Evolutionary conservation across 78 protist genomes (phyloP), one percentile per base, ranked within the genome.

Genomic region (Speleostelium caveatum): DNA sequence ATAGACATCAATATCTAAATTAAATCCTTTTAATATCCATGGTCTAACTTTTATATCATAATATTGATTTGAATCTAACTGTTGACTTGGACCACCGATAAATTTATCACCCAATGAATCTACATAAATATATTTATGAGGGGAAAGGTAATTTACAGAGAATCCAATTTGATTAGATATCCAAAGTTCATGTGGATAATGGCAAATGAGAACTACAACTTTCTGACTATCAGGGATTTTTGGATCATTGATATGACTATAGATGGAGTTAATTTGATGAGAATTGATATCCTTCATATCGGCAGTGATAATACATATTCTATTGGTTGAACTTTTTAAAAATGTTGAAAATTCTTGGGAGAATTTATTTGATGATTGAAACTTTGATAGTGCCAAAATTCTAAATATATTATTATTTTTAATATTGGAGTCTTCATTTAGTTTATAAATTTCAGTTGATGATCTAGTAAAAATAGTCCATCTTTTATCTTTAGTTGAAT

Each of bases 401-500:
- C 73, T 17, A 33, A 65, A 65, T 65, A 36, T 10, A 65, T 21
- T 65, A 65, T n/a, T n/a, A n/a, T n/a, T n/a, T n/a, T n/a, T n/a
- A n/a, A n/a, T n/a, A n/a, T n/a, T n/a, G n/a, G n/a, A 36, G n/a
- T 65, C 73, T 65, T 77, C 87, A 32, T 77, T 80, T 32, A 80
- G 14, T 56, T 49, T 72, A 58, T 66, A 63, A 8, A 86, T 24
- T 19, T 75, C 65, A 16, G 55, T 35, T 24, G 85, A 63, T n/a
- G 85, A 56, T 42, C 92, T 51, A 39, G 92, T 86, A 35, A 36
- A 86, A 49, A 86, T 53, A 14, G 58, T 72, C 72, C 73, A 86
- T 26, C 22, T 69, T 39, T 74, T 62, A 14, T 51, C 14, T 35
- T 21, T 28, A 35, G 39, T 67, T 16, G 28, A 32, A 16, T 80